Percentiles rank a stretch among this genome's conserved stretches.
These are phyloP conservation scores for Ophiostoma fasciatum DNA, from an alignment of 2,329 filamentous ascomycete species.

Conservation along the genomic window DNA sequence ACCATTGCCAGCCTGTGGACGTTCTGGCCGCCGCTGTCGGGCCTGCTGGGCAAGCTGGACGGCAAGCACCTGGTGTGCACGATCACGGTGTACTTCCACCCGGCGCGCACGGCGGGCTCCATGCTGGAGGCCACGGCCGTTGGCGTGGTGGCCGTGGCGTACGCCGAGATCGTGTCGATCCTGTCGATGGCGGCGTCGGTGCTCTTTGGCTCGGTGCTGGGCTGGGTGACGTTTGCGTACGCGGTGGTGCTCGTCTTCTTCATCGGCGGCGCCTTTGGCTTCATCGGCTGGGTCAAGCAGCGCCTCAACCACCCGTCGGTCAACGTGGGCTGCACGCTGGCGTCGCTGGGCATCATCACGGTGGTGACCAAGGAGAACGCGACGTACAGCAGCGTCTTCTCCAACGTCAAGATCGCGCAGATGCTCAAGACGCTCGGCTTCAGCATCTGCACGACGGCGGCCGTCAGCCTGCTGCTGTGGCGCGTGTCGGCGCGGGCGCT, in stretches of 20 bases:
- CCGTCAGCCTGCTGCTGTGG: constrained; percentile 64
- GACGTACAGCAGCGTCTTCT: constrained; percentile 69
- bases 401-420: constrained; percentile 65
- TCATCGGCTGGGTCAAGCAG: constrained; percentile 80
- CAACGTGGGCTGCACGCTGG: constrained; percentile 71
- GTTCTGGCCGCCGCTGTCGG: constrained; percentile 59
- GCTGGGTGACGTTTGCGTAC: constrained; percentile 59
- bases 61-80: constrained; percentile 91
- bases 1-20: constrained; percentile 75
- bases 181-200: constrained; percentile 82
- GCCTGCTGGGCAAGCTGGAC: constrained; percentile 66
- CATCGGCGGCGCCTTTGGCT: constrained; percentile 71
- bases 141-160: constrained; percentile 63
- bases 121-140: constrained; percentile 78
- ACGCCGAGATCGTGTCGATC: constrained; percentile 60
- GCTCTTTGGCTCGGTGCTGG: constrained; percentile 53
- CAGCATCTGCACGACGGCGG: constrained; percentile 56
- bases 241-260: constrained; percentile 68
- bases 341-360: constrained; percentile 78
- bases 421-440: constrained; percentile 74
- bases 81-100: constrained; percentile 89
- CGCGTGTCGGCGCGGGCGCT: constrained; percentile 62
- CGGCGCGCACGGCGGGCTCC: constrained; percentile 69
- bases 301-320: constrained; percentile 63
- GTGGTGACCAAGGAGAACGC: constrained; percentile 84